Percentiles rank a stretch among this genome's conserved stretches.
phyloP scores from a whole-genome alignment of 345 rosid species.

The Populus simonii region DNA sequence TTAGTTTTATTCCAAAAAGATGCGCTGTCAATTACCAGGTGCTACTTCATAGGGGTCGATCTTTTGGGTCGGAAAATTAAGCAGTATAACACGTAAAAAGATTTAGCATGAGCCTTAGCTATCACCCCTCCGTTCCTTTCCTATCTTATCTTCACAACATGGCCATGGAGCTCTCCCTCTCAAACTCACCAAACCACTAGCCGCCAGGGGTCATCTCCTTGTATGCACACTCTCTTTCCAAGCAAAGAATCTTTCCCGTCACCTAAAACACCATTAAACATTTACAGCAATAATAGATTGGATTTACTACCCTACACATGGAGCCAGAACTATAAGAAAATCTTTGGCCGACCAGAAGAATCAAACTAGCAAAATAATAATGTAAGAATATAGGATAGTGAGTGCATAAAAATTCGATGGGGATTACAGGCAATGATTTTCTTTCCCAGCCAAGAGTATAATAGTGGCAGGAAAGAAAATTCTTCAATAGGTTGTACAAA shows the following conservation, averaged over 20 bases:
- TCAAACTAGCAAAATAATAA: neutral
- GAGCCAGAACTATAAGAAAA: neutral
- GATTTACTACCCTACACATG: neutral
- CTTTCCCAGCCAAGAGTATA: neutral
- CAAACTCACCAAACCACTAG: neutral
- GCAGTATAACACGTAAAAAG: neutral
- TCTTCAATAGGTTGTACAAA: neutral
- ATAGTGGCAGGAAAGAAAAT: neutral
- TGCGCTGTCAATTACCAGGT: conserved; percentile 24
- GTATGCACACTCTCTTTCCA: neutral
- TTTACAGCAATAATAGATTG: neutral
- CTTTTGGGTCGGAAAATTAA: neutral
- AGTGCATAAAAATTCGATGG: neutral
- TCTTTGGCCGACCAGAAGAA: too few relatives aligned
- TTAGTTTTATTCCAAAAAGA: conserved; percentile 13
- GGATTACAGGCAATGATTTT: neutral
- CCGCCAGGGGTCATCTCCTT: neutral
- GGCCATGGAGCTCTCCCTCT: neutral
- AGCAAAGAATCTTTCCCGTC: neutral
- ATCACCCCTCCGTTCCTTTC: neutral
- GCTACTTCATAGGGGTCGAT: neutral
- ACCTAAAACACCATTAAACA: neutral
- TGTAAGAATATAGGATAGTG: neutral
- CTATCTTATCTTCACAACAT: neutral
- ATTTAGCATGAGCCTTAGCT: neutral